Evolutionary conservation across 2,329 filamentous ascomycete genomes (phyloP), one percentile per base, ranked within the genome.

Genomic region (Penicillium griseofulvum): DNA sequence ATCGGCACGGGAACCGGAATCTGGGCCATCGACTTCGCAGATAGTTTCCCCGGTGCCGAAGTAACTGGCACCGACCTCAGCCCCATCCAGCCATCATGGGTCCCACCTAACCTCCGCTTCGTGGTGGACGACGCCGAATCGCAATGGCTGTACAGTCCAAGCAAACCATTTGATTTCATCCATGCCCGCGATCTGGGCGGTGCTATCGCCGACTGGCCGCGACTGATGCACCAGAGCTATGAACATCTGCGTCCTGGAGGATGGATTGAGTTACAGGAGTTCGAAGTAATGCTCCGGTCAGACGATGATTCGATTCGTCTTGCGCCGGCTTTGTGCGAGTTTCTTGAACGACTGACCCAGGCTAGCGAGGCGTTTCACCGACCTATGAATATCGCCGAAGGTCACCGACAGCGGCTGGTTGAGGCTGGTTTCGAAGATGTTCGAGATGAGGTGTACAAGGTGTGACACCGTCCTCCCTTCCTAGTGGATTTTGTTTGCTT

Each of bases 351-450:
- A 5, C 52, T 74, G 36, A 58, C 68, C 37, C 59, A 67, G 41
- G 70, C 69, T 16, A 70, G 67, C 24, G 58, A 55, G 38, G 65
- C 62, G 49, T 72, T 72, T 33, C 70, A 73, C 17, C 71, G 74
- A 36, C 59, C 58, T 6, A 65, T 74, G 64, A 65, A 68, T 39
- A 67, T 74, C 22, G 72, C 71, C 39, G 57, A 71, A 26, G 60
- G 72, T 12, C 70, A 76, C 36, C 71, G 74, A 56, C 66, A 72
- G 39, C 74, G 77, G 51, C 73, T 85, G 61, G 68, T 71, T 3
- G 78, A 80, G 12, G 81, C 78, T 0, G 83, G 83, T 0, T 85
- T 85, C 58, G 70, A 74, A 42, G 76, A 83, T 51, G 77, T 86
- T 0, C 68, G 69, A 0, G 78, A 83, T 62, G 68, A 74, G 2